Base-by-base conservation (phyloP, 1,284 basidiomycete species). In the Trametes versicolor region DNA sequence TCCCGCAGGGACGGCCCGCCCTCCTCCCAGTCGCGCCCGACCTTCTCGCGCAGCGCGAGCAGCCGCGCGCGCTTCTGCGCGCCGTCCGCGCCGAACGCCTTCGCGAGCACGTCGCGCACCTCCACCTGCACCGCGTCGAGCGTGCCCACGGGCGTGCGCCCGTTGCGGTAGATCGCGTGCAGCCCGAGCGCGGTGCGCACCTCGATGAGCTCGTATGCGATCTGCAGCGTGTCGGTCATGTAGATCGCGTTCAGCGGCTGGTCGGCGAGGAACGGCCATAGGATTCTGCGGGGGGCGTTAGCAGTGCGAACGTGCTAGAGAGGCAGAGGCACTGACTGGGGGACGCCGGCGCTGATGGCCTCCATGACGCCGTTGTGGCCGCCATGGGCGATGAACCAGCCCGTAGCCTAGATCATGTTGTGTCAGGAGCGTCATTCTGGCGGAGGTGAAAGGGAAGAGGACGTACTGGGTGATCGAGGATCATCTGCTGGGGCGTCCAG, bases 191-290 rank as follows among this genome's bases (percentile, higher is more conserved):
- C 70, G 5, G 60, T 68, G 37, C 72, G 69, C 2, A 70, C 72
- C 58, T 73, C 68, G 43, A 72, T 27, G 23, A 74, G 60, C 58
- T 74, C 70, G 60, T 71, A 74, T 2, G 67, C 71, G 12, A 74
- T 64, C n/a, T 71, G 50, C 34, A 71, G 68, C 32, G 43, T 66
- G 4, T 70, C 63, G 2, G 67, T 50, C 8, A 73, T 57, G 49
- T 70, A 58, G 0, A 72, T 61, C 15, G 72, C 72, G 62, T 72
- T 74, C 1, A 57, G 25, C 19, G 72, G 73, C 53, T 75, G 73
- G 57, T 75, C 73, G 4, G 60, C 70, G 45, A 52, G 34, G 61
- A 73, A 70, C 0, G 73, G 73, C 72, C 72, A 74, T 29, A 67
- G 56, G 25, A 75, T 74, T 64, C 73, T 74, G 47, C 2, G 17